phyloP scores from a whole-genome alignment of 169 alveolate genomes.

The Cyclospora cayetanensis region DNA sequence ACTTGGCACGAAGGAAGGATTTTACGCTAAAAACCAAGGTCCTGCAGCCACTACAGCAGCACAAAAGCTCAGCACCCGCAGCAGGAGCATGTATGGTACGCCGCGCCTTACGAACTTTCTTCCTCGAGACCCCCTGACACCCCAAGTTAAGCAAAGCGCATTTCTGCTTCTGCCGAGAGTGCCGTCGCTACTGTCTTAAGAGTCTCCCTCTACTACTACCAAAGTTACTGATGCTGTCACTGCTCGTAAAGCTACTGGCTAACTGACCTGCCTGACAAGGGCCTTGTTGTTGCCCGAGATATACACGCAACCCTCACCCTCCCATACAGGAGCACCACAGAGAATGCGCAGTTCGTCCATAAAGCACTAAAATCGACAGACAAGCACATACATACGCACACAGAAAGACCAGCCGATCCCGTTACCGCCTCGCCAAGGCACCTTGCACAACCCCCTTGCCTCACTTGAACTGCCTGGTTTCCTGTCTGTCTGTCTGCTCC shows the following conservation, averaged over 20 bases:
- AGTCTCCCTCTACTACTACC: not conserved
- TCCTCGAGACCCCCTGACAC: no score
- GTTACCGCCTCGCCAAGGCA: not conserved
- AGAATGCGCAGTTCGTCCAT: not conserved
- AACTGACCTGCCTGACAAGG: not conserved
- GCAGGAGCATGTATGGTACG: conserved; percentile 8
- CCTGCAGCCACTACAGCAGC: not conserved
- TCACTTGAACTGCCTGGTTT: not conserved
- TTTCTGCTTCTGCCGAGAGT: no score
- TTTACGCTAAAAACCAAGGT: not conserved
- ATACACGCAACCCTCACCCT: not conserved
- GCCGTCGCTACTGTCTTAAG: no score
- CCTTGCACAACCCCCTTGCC: not conserved
- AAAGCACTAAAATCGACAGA: not conserved
- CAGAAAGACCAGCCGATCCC: not conserved
- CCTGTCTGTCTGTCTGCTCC: no score
- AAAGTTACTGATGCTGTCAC: not conserved
- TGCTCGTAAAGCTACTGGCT: not conserved
- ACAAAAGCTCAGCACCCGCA: not conserved
- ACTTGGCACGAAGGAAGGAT: no score
- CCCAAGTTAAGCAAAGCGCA: no score
- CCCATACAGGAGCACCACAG: not conserved
- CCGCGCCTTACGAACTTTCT: no score
- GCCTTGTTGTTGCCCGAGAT: conserved; percentile 15
- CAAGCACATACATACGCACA: not conserved